These are phyloP conservation scores for Flaveria bidentis DNA, from an alignment of 129 eudicot species.

Conservation along the genomic window DNA sequence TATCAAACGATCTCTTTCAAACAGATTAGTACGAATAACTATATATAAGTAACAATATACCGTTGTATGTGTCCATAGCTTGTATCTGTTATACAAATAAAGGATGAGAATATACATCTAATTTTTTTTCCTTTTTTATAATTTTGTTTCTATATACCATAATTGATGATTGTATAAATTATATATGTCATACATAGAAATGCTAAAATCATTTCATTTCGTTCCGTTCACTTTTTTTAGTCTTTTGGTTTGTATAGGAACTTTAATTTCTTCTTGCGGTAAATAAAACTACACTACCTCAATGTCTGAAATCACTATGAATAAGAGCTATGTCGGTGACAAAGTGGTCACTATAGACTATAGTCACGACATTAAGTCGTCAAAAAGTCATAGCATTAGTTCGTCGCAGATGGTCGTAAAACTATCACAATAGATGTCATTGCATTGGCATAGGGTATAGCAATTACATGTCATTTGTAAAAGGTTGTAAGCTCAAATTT, in stretches of 20 bases:
- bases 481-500: too few relatives aligned
- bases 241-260: background rate
- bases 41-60: constrained; percentile 5
- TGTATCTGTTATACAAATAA: constrained; percentile 9
- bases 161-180: constrained; percentile 2
- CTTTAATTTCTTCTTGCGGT: too few relatives aligned
- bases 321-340: too few relatives aligned
- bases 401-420: too few relatives aligned
- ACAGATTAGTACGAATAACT: constrained; percentile 23
- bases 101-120: constrained; percentile 1
- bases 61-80: background rate
- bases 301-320: too few relatives aligned
- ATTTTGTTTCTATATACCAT: background rate
- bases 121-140: background rate
- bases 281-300: too few relatives aligned
- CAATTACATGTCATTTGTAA: too few relatives aligned
- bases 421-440: too few relatives aligned
- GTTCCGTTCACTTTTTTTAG: background rate
- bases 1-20: constrained; percentile 31
- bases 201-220: background rate
- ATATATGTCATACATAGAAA: background rate
- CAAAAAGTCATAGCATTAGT: too few relatives aligned
- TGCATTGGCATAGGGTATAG: too few relatives aligned
- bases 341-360: too few relatives aligned
- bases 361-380: too few relatives aligned